Conservation (phyloP, 768 basidiomycete species). For the Auricularia heimuer region DNA sequence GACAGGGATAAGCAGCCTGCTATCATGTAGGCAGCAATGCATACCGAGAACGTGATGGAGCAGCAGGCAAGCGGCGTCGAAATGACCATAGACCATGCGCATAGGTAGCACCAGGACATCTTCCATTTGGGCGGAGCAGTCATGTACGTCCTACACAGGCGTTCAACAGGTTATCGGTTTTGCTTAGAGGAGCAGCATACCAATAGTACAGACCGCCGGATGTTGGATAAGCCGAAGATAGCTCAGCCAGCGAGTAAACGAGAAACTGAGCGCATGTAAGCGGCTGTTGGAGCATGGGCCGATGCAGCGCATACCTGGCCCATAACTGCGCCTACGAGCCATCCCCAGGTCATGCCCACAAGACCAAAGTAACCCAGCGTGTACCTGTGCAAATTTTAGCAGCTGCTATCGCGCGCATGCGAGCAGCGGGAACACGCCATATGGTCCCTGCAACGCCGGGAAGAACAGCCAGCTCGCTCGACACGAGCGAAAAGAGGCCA, state of each 20-base stretch:
- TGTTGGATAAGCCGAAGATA: background rate
- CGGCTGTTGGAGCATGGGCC: background rate
- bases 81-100: slow-evolving; percentile 1
- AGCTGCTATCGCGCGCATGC: too few relatives aligned
- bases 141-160: background rate
- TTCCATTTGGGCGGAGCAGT: background rate
- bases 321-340: background rate
- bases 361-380: slow-evolving; percentile 1
- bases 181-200: background rate
- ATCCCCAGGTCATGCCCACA: slow-evolving; percentile 1
- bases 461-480: background rate
- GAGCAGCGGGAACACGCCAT: background rate
- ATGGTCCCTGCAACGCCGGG: background rate
- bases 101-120: slow-evolving; percentile 1
- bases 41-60: background rate
- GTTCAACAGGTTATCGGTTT: background rate
- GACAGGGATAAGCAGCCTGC: background rate
- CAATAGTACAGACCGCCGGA: background rate
- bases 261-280: background rate
- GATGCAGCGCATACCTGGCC: background rate
- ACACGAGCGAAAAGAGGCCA: background rate
- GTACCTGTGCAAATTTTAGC: background rate
- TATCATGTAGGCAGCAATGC: background rate
- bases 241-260: background rate
- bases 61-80: background rate